Percentiles rank a stretch among this genome's conserved stretches.
These are phyloP conservation scores for Alternaria sp. DNA, from an alignment of 2,329 filamentous ascomycete genomes.

Conservation along the genomic window DNA sequence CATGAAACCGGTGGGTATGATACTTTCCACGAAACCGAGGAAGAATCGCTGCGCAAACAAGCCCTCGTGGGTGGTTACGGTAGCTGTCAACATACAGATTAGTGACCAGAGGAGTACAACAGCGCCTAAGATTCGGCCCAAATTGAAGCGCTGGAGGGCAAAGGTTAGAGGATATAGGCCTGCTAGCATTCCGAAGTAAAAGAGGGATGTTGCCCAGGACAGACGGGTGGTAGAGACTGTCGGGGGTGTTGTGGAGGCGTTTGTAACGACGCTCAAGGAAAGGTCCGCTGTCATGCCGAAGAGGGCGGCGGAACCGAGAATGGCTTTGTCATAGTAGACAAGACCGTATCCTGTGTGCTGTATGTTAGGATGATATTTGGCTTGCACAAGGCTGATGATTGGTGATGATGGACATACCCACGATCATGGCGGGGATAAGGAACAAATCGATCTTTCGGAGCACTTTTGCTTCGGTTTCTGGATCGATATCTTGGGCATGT, in stretches of 20 bases:
- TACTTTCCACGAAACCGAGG: constrained; percentile 64
- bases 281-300: constrained; percentile 81
- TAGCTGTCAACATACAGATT: constrained; percentile 73
- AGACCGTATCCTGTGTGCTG: constrained; percentile 64
- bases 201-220: constrained; percentile 79
- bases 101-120: constrained; percentile 72
- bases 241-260: constrained; percentile 60
- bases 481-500: constrained; percentile 63
- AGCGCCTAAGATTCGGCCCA: constrained; percentile 69
- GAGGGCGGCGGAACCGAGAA: constrained; percentile 74
- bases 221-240: constrained; percentile 72
- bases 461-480: constrained; percentile 63
- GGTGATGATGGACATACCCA: constrained; percentile 34
- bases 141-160: constrained; percentile 71
- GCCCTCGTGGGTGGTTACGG: constrained; percentile 69
- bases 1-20: constrained; percentile 66
- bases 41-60: constrained; percentile 66
- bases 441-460: constrained; percentile 73
- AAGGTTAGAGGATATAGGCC: constrained; percentile 79
- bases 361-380: not conserved
- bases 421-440: constrained; percentile 71
- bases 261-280: constrained; percentile 61
- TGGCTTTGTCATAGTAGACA: constrained; percentile 78
- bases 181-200: constrained; percentile 81
- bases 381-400: not conserved